Base-by-base conservation (phyloP, 768 basidiomycete genomes). In the Coprinellus micaceus region DNA sequence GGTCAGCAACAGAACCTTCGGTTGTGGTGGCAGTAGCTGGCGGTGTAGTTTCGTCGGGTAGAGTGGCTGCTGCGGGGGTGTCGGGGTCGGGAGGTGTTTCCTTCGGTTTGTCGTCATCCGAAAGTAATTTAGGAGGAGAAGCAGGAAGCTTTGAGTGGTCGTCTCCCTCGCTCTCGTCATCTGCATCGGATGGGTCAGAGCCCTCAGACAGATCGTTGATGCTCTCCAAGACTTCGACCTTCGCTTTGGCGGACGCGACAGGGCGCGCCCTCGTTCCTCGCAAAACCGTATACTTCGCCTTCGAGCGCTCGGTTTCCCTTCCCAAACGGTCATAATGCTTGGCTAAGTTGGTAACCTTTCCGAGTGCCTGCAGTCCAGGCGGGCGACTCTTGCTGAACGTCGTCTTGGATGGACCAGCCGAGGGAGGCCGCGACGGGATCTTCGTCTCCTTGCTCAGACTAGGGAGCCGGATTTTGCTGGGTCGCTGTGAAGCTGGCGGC, bases 261-360 rank as follows among this genome's bases (percentile, higher is more conserved):
- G 97, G 96, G 29, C 96, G 87, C 19, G 92, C 90, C 44, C 89
- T 84, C 60, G 85, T 88, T 11, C 89, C 90, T 36, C 93, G 83
- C 64, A 94, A 90, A 53, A 94, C 83, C n/a, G 86, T 82, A 64
- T 96, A 91, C 22, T 89, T 83, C 54, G 86, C 82, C 64, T 84
- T 93, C 2, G 85, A 81, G 36, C 83, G 83, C 64, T 92, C 89
- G 6, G 72, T 81, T 37, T 94, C 91, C 44, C 83, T 82, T 54
- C 78, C 82, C 29, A 97, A 80, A 15, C 90, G 84, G 69, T 97
- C 94, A 68, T 91, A 98, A 60, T 97, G 92, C 61, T 89, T 86
- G 10, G 94, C 83, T 13, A 97, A 92, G 53, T 86, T 91, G 0
- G 89, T 86, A 7, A 98, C 95, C 66, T 91, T 92, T 53, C 72